Evolutionary conservation across 768 basidiomycete species (phyloP), one percentile per base, ranked within the genome.

Genomic region (Udeniomyces megalosporus): DNA sequence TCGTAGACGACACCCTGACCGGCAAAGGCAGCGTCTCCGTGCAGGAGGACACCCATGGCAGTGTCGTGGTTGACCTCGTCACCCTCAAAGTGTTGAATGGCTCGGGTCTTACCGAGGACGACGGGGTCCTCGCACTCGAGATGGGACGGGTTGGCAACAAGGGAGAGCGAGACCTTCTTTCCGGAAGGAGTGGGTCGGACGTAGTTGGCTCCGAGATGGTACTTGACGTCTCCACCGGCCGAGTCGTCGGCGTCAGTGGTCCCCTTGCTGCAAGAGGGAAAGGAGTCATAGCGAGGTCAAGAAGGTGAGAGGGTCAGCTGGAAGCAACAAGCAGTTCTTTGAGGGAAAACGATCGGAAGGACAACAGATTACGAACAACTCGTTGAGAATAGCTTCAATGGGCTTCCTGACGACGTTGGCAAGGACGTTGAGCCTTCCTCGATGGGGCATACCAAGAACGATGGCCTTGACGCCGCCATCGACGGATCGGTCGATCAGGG

Each of bases 331-430:
- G 20, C 12, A 26, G 11, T 15, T 28, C 26, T 22, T 10, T n/a
- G 10, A 11, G 15, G 3, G 35, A 12, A 12, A 7, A 26, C 10
- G 12, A 1, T 17, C 10, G 2, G 3, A 22, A 48, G 35, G 2
- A 29, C 10, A 0, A 6, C 31, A 53, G 11, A 31, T 44, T 11
- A 62, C 61, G 28, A n/a, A 62, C 62, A 64, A 64, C 58, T 64
- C 62, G 56, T 96, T 93, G 60, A 99, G 77, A 72, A 99, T 96
- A 65, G 89, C 95, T 75, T 97, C 93, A 67, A 92, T 83, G 22
- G 95, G 95, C 78, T 97, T 97, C 64, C 95, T 85, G 69, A 99
- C 92, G 73, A 99, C 95, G 74, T 99, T 99, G 66, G 84, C 93
- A 68, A 99, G 81, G 47, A 99, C 91, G 71, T 99, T 99, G 66